Conservation (phyloP, 257 asterid genomes). For the Oldenlandia corymbosa region DNA sequence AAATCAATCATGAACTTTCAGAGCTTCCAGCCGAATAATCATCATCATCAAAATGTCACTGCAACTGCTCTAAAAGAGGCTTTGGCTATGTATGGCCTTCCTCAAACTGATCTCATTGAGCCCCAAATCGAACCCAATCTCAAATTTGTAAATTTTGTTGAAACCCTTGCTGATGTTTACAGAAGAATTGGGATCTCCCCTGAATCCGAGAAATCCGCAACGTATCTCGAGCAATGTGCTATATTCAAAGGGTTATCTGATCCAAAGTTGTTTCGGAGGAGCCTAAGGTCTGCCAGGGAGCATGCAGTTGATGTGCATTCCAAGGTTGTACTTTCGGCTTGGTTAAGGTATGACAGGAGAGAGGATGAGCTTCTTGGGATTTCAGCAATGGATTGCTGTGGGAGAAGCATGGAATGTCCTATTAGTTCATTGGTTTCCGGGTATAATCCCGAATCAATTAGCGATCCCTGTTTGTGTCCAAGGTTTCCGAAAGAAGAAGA, state of each 20-base stretch:
- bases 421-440: slow-evolving; percentile 56
- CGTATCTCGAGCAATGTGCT: slow-evolving; percentile 75
- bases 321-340: slow-evolving; percentile 82
- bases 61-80: slow-evolving; percentile 43
- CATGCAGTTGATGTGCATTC: slow-evolving; percentile 86
- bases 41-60: slow-evolving; percentile 35
- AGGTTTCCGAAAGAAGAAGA: slow-evolving; percentile 24
- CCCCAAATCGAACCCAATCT: slow-evolving; percentile 74
- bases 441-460: slow-evolving; percentile 74
- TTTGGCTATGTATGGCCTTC: slow-evolving; percentile 67
- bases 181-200: slow-evolving; percentile 48
- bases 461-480: slow-evolving; percentile 57
- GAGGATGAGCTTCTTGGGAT: slow-evolving; percentile 85
- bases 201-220: slow-evolving; percentile 49
- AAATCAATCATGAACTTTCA: slow-evolving; percentile 52
- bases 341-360: slow-evolving; percentile 88
- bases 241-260: slow-evolving; percentile 65
- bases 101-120: slow-evolving; percentile 65
- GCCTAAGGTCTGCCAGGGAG: slow-evolving; percentile 72
- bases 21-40: slow-evolving; percentile 37
- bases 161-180: slow-evolving; percentile 52
- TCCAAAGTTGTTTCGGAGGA: slow-evolving; percentile 77
- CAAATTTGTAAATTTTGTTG: slow-evolving; percentile 65
- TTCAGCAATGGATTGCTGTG: slow-evolving; percentile 80
- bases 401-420: slow-evolving; percentile 80